phyloP scores from a whole-genome alignment of 2,329 filamentous ascomycete species.

The Trichoderma koningii region DNA sequence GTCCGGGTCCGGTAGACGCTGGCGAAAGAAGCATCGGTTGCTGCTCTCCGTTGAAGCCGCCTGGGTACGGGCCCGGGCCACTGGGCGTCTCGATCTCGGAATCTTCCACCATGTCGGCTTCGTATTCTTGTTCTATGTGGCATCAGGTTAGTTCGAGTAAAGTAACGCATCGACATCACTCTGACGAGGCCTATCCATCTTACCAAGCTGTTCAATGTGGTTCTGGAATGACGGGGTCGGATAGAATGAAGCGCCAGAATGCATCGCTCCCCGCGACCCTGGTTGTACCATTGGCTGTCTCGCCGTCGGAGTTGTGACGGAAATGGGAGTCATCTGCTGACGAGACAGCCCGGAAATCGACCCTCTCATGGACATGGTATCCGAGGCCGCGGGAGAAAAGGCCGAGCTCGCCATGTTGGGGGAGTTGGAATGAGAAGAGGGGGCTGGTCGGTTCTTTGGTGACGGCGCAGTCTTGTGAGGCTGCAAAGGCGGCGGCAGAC shows the following conservation, averaged over 20 bases:
- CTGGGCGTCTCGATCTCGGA: conserved; percentile 68
- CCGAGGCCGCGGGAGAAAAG: conserved; percentile 47
- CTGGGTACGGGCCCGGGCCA: conserved; percentile 66
- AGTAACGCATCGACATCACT: background rate
- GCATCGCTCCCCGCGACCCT: conserved; percentile 40
- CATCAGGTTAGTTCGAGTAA: background rate
- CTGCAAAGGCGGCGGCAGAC: conserved; percentile 50
- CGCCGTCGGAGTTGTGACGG: conserved; percentile 32
- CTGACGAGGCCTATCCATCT: conserved; percentile 46
- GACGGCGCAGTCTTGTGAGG: conserved; percentile 60
- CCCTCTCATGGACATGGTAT: conserved; percentile 51
- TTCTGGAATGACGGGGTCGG: conserved; percentile 82
- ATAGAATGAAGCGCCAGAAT: conserved; percentile 64
- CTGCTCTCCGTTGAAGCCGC: conserved; percentile 53
- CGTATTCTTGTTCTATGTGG: conserved; percentile 93
- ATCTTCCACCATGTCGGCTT: conserved; percentile 87
- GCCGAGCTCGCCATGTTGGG: conserved; percentile 53
- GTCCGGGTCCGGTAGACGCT: conserved; percentile 44
- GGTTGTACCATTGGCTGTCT: conserved; percentile 43
- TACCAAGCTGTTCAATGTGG: conserved; percentile 94
- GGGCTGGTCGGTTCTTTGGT: conserved; percentile 77
- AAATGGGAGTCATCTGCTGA: conserved; percentile 39
- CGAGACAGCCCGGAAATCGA: conserved; percentile 39
- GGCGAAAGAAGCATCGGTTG: conserved; percentile 48
- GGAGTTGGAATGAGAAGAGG: conserved; percentile 71